Base-by-base conservation (phyloP, 2,329 filamentous ascomycete species). In the Calycina herbarum region DNA sequence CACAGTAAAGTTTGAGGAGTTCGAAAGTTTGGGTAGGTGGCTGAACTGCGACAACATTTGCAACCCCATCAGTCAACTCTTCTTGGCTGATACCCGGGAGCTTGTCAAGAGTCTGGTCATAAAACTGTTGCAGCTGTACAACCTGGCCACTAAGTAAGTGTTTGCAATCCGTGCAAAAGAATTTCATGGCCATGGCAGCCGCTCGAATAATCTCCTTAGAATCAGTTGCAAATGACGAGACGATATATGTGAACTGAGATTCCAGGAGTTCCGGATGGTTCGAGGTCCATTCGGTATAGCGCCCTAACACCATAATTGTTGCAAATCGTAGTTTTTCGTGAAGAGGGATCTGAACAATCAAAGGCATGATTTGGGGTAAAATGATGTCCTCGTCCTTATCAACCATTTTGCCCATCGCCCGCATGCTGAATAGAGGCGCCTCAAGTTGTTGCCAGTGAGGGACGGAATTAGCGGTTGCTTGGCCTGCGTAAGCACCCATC, bases 311-410 rank as follows among this genome's bases (percentile, higher is more conserved):
- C 93, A 99, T 97, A 74, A 98, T 97, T 5, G 94, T 94, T 68
- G 96, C 94, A 79, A 99, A 99, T 7, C 94, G 92, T n/a, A 99
- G 86, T 81, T 98, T 99, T 79, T 98, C 93, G 74, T 99, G 95
- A 74, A 92, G 89, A 0, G 95, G 95, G 67, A 99, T 96, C 75
- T 96, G 92, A 11, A 97, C 93, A 68, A 99, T 88, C 64, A 99
- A 83, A 20, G 94, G 94, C 80, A 99, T 97, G 17, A 99, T 88
- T 75, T 94, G 92, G 2, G 93, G 92, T 51, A 99, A 83, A 72
- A 99, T 92, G 48, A 92, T 88, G 70, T 84, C 89, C 78, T 99
- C 95, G 59, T 96, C 91, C 66, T 89, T 89, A 64, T 94, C 90
- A 13, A 99, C 94, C 93, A 98, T 97, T 65, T 94, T 90, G 5